These are phyloP conservation scores for Suillus sp. DNA, from an alignment of 768 basidiomycete genomes.

Conservation along the genomic window DNA sequence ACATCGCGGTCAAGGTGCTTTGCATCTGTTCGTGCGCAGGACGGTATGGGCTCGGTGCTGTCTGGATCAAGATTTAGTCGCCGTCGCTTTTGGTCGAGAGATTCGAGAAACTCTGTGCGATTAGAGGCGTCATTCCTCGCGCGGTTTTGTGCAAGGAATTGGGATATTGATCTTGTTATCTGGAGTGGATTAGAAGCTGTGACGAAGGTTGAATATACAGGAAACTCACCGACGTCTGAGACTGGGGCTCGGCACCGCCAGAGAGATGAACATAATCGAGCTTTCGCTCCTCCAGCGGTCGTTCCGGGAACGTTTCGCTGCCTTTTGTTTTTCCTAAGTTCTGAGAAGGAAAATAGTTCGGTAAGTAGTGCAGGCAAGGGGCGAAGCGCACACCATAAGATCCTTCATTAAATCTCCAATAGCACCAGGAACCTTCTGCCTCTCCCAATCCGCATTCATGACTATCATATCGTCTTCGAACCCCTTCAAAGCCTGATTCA, in stretches of 20 bases:
- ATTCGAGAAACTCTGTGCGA: constrained; percentile 69
- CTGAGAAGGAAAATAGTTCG: constrained; percentile 19
- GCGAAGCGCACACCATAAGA: constrained; percentile 46
- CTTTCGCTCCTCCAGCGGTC: constrained; percentile 66
- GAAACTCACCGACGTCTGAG: constrained; percentile 60
- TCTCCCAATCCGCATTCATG: constrained; percentile 69
- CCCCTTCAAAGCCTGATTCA: constrained; percentile 60
- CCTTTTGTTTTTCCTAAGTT: constrained; percentile 34
- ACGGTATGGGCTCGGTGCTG: constrained; percentile 39
- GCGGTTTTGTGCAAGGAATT: constrained; percentile 69
- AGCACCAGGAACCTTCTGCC: constrained; percentile 54
- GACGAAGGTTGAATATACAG: not conserved
- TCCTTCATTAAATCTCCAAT: constrained; percentile 52
- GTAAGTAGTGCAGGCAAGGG: not conserved
- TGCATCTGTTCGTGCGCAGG: constrained; percentile 77
- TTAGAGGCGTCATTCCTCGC: constrained; percentile 78
- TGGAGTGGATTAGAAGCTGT: constrained; percentile 26
- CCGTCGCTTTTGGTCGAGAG: constrained; percentile 55
- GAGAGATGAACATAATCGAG: constrained; percentile 58
- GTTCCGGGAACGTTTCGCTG: constrained; percentile 29
- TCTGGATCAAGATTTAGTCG: constrained; percentile 40
- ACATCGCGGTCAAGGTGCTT: constrained; percentile 69
- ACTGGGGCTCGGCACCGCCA: constrained; percentile 47
- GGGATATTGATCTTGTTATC: constrained; percentile 73
- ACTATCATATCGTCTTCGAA: constrained; percentile 74